Evolutionary conservation across 2,329 filamentous ascomycete species (phyloP).

Genomic region (Phoma herbarum): DNA sequence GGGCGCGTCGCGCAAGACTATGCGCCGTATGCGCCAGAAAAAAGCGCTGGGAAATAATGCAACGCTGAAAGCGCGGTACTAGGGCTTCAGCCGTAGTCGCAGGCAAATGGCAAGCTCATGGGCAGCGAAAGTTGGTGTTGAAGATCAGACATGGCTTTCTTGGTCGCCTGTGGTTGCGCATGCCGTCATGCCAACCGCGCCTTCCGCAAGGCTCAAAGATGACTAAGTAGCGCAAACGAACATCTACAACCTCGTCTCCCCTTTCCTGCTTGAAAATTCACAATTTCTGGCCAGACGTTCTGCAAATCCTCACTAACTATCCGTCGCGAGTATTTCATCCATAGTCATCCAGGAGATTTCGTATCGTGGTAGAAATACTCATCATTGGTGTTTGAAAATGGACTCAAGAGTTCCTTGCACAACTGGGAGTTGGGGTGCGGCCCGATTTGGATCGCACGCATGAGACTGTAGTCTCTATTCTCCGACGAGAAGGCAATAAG

Average conservation of each 20-base stretch:
- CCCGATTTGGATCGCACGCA: too few species aligned
- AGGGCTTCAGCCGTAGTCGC: slow-evolving; percentile 17
- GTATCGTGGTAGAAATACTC: too few species aligned
- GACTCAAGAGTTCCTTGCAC: too few species aligned
- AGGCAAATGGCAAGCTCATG: slow-evolving; percentile 9
- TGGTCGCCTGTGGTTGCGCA: slow-evolving; percentile 7
- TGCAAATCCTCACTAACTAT: too few species aligned
- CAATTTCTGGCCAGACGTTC: too few species aligned
- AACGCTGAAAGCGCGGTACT: background rate
- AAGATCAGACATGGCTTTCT: background rate
- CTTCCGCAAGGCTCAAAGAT: background rate
- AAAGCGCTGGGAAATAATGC: background rate
- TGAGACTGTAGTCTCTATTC: too few species aligned
- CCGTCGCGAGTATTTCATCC: too few species aligned
- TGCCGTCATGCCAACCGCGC: slow-evolving; percentile 13
- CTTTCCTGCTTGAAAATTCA: too few species aligned
- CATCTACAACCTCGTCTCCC: slow-evolving; percentile 46
- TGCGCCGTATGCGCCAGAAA: background rate
- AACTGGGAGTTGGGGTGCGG: too few species aligned
- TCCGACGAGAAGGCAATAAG: too few species aligned
- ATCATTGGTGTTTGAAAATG: too few species aligned
- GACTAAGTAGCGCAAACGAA: slow-evolving; percentile 25
- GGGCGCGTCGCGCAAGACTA: background rate
- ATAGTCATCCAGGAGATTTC: too few species aligned
- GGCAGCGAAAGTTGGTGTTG: background rate